Percentiles rank a stretch among this genome's conserved stretches.
Conservation (phyloP, 2,329 filamentous ascomycete species). For the Cyphellophora attinorum region DNA sequence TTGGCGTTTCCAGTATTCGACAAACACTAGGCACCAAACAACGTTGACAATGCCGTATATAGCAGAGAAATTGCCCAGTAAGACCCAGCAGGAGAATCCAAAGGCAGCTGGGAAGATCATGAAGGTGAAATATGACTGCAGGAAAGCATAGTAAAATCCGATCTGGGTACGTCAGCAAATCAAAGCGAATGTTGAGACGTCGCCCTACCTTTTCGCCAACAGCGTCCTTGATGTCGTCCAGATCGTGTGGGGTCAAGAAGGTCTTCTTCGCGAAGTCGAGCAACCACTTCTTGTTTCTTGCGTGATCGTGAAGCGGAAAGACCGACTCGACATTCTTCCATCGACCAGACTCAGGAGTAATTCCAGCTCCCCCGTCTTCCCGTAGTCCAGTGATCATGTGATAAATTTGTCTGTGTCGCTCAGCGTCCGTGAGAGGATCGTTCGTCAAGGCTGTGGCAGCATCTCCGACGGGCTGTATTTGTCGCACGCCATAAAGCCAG, state of each 20-base stretch:
- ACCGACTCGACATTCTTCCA: slow-evolving; percentile 66
- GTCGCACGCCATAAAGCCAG: slow-evolving; percentile 82
- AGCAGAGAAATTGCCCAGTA: slow-evolving; percentile 77
- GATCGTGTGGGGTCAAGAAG: slow-evolving; percentile 53
- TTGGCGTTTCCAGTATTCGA: slow-evolving; percentile 94
- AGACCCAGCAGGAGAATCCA: slow-evolving; percentile 66
- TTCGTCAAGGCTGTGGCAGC: slow-evolving; percentile 56
- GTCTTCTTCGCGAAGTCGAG: slow-evolving; percentile 65
- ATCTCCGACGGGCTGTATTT: slow-evolving; percentile 65
- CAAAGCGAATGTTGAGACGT: not conserved
- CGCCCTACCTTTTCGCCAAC: slow-evolving; percentile 58
- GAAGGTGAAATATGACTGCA: slow-evolving; percentile 82
- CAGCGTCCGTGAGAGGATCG: slow-evolving; percentile 76
- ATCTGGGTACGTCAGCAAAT: slow-evolving; percentile 38
- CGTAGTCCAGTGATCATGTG: slow-evolving; percentile 67
- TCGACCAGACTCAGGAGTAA: slow-evolving; percentile 57
- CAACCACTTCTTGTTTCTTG: slow-evolving; percentile 67
- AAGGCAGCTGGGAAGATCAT: slow-evolving; percentile 72
- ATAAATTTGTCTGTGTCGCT: slow-evolving; percentile 79
- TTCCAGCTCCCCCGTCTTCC: slow-evolving; percentile 68
- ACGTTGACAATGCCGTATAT: slow-evolving; percentile 69
- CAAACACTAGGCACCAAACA: slow-evolving; percentile 81
- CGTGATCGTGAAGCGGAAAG: slow-evolving; percentile 70
- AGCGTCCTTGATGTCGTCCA: slow-evolving; percentile 65
- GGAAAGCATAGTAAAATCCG: slow-evolving; percentile 91